Evolutionary conservation across 2,329 filamentous ascomycete genomes (phyloP), one percentile per base, ranked within the genome.

Genomic region (Sporothrix phasma): DNA sequence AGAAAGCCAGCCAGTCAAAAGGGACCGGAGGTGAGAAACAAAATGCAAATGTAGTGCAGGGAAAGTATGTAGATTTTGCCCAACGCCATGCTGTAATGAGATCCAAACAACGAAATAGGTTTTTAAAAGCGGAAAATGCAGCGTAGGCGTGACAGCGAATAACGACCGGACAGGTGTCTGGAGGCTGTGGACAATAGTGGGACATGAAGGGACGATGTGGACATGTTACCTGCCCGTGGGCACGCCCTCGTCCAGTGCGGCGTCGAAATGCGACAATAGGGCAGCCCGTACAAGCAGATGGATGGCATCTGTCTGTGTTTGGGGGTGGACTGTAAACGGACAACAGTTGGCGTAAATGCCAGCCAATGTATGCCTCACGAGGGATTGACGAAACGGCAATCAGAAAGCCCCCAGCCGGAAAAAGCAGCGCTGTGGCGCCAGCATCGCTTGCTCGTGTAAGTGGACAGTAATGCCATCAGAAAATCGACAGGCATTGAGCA

Each of bases 61-160:
- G 11, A 17, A 22, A 39, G 31, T 56, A 19, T 24, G 31, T 39
- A 39, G 51, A 64, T 63, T 62, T 64, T 31, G 71, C 73, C 75
- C 69, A 72, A 71, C 74, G 73, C 75, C 74, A 70, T 75, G 74
- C 74, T 76, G 70, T 68, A 71, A 68, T n/a, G 70, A 69, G 70
- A 69, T 61, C 67, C 19, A 51, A 53, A 51, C 31, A 10, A 29
- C 17, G 2, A 54, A 63, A 34, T 49, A 34, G 17, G 47, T 13
- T n/a, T 22, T 24, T 41, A 5, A 51, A n/a, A 29, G 43, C 24
- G n/a, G 7, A 43, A 62, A 34, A 61, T 75, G 70, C 68, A 71
- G 68, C 70, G 69, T 71, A 68, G 59, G 66, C 15, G 29, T n/a
- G 22, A 22, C 3, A 31, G 17, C 15, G 10, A 54, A 61, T n/a